Conservation (phyloP, 345 rosid species). For the Brassica juncea region DNA sequence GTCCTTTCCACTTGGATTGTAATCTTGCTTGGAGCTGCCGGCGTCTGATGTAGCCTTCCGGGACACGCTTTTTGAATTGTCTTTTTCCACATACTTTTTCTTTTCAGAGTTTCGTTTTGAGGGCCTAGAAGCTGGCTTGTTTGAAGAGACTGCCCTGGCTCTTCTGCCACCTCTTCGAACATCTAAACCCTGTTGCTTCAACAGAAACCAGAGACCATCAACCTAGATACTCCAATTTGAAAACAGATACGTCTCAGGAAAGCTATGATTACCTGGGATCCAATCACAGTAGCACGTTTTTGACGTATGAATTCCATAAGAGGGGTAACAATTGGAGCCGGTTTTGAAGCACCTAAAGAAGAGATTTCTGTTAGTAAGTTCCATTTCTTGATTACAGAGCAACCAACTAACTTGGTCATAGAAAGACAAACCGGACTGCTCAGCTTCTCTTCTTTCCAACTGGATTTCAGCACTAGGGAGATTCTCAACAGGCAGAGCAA, state of each 20-base stretch:
- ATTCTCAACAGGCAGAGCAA: conserved; percentile 64
- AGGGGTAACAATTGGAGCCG: conserved; percentile 63
- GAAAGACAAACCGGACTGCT: conserved; percentile 53
- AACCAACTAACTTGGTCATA: not conserved
- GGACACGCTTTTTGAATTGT: conserved; percentile 34
- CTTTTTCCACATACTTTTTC: conserved; percentile 62
- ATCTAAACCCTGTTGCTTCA: conserved; percentile 45
- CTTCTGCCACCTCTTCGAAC: conserved; percentile 52
- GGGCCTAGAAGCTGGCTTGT: conserved; percentile 47
- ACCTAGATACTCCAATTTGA: not conserved
- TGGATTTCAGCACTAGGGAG: conserved; percentile 68
- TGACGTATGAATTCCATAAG: conserved; percentile 83
- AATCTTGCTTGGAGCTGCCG: conserved; percentile 42
- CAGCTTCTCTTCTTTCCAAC: conserved; percentile 73
- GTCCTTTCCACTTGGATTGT: conserved; percentile 45
- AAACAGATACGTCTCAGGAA: not conserved
- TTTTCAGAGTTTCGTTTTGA: conserved; percentile 53
- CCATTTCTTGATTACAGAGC: not conserved
- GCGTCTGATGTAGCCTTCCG: not conserved
- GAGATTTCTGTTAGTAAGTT: not conserved
- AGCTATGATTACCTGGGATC: conserved; percentile 50
- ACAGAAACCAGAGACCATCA: conserved; percentile 26
- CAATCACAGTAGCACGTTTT: conserved; percentile 64
- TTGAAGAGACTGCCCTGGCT: conserved; percentile 44
- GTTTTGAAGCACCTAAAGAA: conserved; percentile 49